These are phyloP conservation scores for Ceratobasidium sp. DNA, from an alignment of 1,284 basidiomycete genomes.

Conservation along the genomic window DNA sequence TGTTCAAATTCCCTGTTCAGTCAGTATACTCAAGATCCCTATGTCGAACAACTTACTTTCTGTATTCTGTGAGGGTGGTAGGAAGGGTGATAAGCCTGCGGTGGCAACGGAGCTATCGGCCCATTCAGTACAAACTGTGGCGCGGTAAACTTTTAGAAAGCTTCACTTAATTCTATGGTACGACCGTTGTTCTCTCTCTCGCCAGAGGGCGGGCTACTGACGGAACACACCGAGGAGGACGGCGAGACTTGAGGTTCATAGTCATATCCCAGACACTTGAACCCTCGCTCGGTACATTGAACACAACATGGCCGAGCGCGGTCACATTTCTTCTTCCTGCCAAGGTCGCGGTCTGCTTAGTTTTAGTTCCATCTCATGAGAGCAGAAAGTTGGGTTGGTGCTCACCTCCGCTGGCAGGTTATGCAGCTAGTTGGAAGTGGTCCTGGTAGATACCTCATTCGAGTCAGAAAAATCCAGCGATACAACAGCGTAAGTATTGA, in stretches of 20 bases:
- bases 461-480: too few species aligned
- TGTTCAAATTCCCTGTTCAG: neutral
- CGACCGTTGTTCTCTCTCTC: too few species aligned
- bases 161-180: too few species aligned
- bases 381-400: neutral
- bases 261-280: neutral
- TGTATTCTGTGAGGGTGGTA: neutral
- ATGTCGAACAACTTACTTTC: neutral
- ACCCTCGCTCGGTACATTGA: neutral
- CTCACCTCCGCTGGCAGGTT: neutral
- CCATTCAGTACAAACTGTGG: too few species aligned
- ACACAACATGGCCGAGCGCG: neutral
- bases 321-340: conserved; percentile 26
- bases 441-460: neutral
- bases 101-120: too few species aligned
- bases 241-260: neutral
- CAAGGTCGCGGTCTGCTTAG: neutral
- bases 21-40: neutral
- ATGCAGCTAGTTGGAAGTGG: neutral
- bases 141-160: too few species aligned
- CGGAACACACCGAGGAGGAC: neutral
- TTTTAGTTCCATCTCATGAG: neutral
- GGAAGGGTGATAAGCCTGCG: neutral
- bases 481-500: too few species aligned
- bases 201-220: too few species aligned